A percentile compares a stretch with the other conserved stretches of the same genome.
phyloP scores from a whole-genome alignment of 768 basidiomycete species.

The Crepidotus variabilis region DNA sequence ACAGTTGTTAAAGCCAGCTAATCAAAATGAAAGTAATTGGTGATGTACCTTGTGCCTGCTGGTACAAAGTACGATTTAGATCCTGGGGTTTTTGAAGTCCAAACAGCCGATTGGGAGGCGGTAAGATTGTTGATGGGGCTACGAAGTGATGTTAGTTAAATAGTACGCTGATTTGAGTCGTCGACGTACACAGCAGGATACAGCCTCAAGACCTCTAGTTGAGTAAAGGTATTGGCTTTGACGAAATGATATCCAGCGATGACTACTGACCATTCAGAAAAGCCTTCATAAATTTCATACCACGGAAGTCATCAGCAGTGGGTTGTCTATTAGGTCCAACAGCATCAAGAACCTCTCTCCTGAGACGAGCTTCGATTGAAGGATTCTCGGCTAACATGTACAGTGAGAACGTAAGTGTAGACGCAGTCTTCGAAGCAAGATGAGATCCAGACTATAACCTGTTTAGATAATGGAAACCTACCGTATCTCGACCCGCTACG shows the following conservation, averaged over 20 bases:
- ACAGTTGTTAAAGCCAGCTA: background rate
- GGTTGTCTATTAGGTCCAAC: slow-evolving; percentile 48
- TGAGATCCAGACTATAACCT: background rate
- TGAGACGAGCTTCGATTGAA: slow-evolving; percentile 39
- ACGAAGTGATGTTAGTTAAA: background rate
- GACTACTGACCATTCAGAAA: slow-evolving; percentile 52
- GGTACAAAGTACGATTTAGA: slow-evolving; percentile 54
- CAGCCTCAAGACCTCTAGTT: slow-evolving; percentile 47
- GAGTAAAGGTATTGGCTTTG: background rate
- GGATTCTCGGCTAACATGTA: slow-evolving; percentile 52
- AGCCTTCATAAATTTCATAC: slow-evolving; percentile 62
- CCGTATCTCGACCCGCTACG: slow-evolving; percentile 40
- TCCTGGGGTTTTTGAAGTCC: slow-evolving; percentile 40
- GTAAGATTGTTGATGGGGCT: slow-evolving; percentile 51
- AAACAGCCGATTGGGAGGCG: slow-evolving; percentile 43
- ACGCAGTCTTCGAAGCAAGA: slow-evolving; percentile 23
- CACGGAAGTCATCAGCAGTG: slow-evolving; percentile 49
- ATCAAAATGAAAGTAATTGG: background rate
- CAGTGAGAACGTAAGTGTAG: slow-evolving; percentile 38
- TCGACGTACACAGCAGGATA: slow-evolving; percentile 48
- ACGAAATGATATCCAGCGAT: too few relatives aligned
- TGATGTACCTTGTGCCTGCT: slow-evolving; percentile 39
- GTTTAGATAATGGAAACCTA: background rate
- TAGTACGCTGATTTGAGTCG: too few relatives aligned
- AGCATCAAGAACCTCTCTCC: slow-evolving; percentile 51